Percentiles rank a stretch among this genome's conserved stretches.
Evolutionary conservation across 2,329 filamentous ascomycete genomes (phyloP).

Genomic region (Trichoderma asperellum): DNA sequence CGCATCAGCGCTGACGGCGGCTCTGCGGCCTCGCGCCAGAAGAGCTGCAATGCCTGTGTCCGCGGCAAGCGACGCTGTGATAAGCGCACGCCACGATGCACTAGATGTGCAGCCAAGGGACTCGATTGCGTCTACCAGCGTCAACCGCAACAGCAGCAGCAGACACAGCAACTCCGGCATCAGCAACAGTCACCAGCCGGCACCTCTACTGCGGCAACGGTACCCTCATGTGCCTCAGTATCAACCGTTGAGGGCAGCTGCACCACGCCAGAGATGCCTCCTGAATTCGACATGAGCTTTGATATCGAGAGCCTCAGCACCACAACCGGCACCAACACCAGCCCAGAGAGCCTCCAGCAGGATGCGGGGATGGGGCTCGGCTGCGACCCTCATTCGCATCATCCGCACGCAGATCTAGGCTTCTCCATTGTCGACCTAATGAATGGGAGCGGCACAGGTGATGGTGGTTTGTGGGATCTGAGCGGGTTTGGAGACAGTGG

Average conservation of each 20-base stretch:
- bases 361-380: constrained; percentile 34
- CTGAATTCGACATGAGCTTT: constrained; percentile 46
- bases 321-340: constrained; percentile 39
- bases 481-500: constrained; percentile 31
- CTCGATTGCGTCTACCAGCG: constrained; percentile 49
- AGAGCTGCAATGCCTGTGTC: constrained; percentile 55
- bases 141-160: constrained; percentile 33
- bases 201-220: not conserved
- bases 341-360: constrained; percentile 39
- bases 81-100: constrained; percentile 49
- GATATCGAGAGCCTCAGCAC: constrained; percentile 41
- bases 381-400: constrained; percentile 25
- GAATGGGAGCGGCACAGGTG: constrained; percentile 23
- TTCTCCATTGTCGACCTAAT: constrained; percentile 45
- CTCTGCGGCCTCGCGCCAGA: constrained; percentile 51
- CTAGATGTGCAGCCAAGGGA: constrained; percentile 48
- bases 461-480: constrained; percentile 26
- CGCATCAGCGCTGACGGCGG: constrained; percentile 2
- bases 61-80: constrained; percentile 54
- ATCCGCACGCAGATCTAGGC: constrained; percentile 35
- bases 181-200: constrained; percentile 41
- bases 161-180: constrained; percentile 33
- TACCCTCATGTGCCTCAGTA: constrained; percentile 30
- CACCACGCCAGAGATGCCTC: constrained; percentile 31
- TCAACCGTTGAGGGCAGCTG: constrained; percentile 30